phyloP scores from a whole-genome alignment of 2,329 filamentous ascomycete genomes.

The Rutstroemia sydowiana region DNA sequence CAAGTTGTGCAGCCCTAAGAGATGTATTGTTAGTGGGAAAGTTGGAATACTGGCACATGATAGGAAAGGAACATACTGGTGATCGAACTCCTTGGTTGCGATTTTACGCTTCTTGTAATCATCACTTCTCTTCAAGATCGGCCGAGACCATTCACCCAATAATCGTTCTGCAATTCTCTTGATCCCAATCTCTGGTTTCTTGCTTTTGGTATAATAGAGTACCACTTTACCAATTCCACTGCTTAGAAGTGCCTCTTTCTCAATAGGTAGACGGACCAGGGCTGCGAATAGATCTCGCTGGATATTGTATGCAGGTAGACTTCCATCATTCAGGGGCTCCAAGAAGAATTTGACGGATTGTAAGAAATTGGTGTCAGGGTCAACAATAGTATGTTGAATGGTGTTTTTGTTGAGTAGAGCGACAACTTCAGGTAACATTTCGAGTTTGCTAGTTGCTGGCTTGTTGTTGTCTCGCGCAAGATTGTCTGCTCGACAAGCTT shows the following conservation, averaged over 20 bases:
- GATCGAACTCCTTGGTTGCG: slow-evolving; percentile 56
- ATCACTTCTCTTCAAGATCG: slow-evolving; percentile 87
- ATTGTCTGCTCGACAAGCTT: slow-evolving; percentile 81
- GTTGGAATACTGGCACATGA: not conserved
- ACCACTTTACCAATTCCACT: slow-evolving; percentile 95
- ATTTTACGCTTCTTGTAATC: slow-evolving; percentile 83
- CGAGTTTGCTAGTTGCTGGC: slow-evolving; percentile 86
- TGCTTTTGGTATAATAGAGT: slow-evolving; percentile 94
- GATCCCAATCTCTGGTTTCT: slow-evolving; percentile 78
- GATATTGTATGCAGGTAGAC: slow-evolving; percentile 92
- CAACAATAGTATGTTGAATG: slow-evolving; percentile 74
- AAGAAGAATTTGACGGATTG: slow-evolving; percentile 96
- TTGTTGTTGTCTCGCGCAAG: slow-evolving; percentile 69
- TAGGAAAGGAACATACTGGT: slow-evolving; percentile 40
- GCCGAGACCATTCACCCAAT: slow-evolving; percentile 91
- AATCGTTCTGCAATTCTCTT: slow-evolving; percentile 89
- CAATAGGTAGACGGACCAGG: slow-evolving; percentile 72
- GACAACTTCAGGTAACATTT: slow-evolving; percentile 85
- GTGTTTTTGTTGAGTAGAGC: slow-evolving; percentile 84
- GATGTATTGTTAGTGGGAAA: slow-evolving; percentile 9
- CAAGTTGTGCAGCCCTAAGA: slow-evolving; percentile 29
- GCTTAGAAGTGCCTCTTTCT: slow-evolving; percentile 82
- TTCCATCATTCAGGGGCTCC: slow-evolving; percentile 89
- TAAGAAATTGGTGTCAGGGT: slow-evolving; percentile 90
- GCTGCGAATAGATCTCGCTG: slow-evolving; percentile 88